Conservation (phyloP, 805 yeast genomes). For the Nakazawaea holstii region DNA sequence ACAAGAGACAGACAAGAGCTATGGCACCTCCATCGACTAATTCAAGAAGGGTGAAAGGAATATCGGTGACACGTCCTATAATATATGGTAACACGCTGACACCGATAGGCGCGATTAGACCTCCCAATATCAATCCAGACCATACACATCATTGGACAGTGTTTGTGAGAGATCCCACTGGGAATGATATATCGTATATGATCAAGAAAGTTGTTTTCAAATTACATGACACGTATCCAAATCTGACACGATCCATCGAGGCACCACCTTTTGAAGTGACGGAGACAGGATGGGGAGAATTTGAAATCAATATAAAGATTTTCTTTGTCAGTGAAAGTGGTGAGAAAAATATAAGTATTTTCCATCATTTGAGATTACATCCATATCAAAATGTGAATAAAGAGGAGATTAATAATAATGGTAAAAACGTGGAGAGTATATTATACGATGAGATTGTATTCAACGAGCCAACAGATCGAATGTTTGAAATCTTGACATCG, state of each 20-base stretch:
- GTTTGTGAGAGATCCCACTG: conserved; percentile 75
- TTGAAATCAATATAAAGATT: conserved; percentile 83
- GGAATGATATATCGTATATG: conserved; percentile 74
- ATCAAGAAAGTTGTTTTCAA: conserved; percentile 92
- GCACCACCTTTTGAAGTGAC: conserved; percentile 91
- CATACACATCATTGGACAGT: conserved; percentile 97
- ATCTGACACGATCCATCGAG: conserved; percentile 81
- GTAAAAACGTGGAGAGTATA: conserved; percentile 47
- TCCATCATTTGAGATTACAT: conserved; percentile 88
- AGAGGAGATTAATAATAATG: conserved; percentile 18
- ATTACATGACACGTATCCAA: conserved; percentile 89
- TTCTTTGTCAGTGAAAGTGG: conserved; percentile 82
- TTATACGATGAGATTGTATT: conserved; percentile 89
- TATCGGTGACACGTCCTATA: conserved; percentile 73
- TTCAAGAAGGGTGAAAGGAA: conserved; percentile 34
- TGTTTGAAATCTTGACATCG: conserved; percentile 71
- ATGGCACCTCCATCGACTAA: conserved; percentile 28
- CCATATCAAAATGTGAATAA: conserved; percentile 51
- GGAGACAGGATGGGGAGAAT: conserved; percentile 99
- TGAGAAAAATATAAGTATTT: conserved; percentile 80
- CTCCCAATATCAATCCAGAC: conserved; percentile 50
- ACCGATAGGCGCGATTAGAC: conserved; percentile 46
- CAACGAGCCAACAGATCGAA: conserved; percentile 89
- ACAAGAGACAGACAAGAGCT: neutral
- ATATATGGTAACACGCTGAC: conserved; percentile 77